Evolutionary conservation across 2,329 filamentous ascomycete genomes (phyloP), one percentile per base, ranked within the genome.

Genomic region (Colletotrichum viniferum): DNA sequence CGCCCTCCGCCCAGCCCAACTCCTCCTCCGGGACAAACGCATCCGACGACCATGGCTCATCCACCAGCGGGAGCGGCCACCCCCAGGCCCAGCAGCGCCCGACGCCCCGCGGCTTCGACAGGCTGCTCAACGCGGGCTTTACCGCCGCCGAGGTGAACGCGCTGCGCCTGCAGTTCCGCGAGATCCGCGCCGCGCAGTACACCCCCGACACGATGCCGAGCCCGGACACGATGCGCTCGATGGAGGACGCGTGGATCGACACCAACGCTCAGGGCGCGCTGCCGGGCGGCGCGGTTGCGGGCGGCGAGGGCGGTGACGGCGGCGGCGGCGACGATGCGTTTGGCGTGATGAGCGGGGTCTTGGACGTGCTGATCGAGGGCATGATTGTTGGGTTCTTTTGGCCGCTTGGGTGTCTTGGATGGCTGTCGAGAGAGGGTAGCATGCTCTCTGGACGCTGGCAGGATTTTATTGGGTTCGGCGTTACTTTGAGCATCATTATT

Each of bases 381-480:
- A 95, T 97, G 83, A 87, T 97, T 74, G 94, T 97, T 80, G 97
- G 97, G 1, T 99, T 98, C 87, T 94, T 99, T 83, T 98, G 96
- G 92, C 97, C 97, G 5, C 84, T 98, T 12, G 96, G 95, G 0
- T 96, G 95, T 80, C 87, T 96, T 72, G 92, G 94, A 68, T 98
- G 96, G 95, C 87, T 97, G 65, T 90, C 96, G 78, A 89, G 96
- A 75, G 95, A 98, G 83, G 94, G 97, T 73, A 96, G 95, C 1
- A 92, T 98, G 75, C 98, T 96, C 92, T 94, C 93, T 76, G 92
- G 94, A 81, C 89, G 96, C 80, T 94, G 95, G 87, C 93, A 96
- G 82, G 91, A 98, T 79, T 96, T 96, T 79, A 95, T 98, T 18
- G 92, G 94, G 67, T 93, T 96, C 60, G 97, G 97, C 0, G 92